Conservation (phyloP, 139 green algal species). For the Closterium sp. region DNA sequence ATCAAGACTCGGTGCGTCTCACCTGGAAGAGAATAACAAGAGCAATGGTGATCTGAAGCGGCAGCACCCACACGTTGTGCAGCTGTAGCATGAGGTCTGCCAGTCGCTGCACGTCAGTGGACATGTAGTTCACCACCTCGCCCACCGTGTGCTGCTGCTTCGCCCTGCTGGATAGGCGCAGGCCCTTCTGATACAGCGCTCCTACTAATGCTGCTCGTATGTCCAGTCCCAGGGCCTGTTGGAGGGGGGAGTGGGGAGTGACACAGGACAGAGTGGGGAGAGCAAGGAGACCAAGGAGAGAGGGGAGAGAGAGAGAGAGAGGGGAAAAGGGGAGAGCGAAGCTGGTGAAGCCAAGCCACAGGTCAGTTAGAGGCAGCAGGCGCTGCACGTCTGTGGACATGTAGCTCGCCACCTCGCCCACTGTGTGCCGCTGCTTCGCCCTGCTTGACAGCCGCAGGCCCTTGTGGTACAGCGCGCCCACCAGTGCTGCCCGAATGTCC, state of each 20-base stretch:
- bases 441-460: neutral
- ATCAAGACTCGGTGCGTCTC: neutral
- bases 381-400: slow-evolving; percentile 25
- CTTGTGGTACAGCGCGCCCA: neutral
- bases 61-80: slow-evolving; percentile 30
- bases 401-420: slow-evolving; percentile 18
- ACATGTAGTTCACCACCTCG: slow-evolving; percentile 37
- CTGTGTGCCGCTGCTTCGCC: neutral
- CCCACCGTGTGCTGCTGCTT: slow-evolving; percentile 1
- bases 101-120: slow-evolving; percentile 20
- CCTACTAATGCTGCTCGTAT: neutral
- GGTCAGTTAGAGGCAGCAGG: too few species aligned
- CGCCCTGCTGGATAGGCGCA: neutral
- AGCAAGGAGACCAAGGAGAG: too few species aligned
- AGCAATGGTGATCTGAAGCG: slow-evolving; percentile 44
- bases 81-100: slow-evolving; percentile 26
- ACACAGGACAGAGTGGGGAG: too few species aligned
- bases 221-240: slow-evolving; percentile 10
- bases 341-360: too few species aligned
- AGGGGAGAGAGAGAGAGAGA: too few species aligned
- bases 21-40: slow-evolving; percentile 45
- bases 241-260: neutral
- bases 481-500: slow-evolving; percentile 7
- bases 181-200: neutral
- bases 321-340: too few species aligned